Percentiles rank a stretch among this genome's conserved stretches.
Conservation (phyloP, 2,329 filamentous ascomycete species). For the Remersonia thermophila region DNA sequence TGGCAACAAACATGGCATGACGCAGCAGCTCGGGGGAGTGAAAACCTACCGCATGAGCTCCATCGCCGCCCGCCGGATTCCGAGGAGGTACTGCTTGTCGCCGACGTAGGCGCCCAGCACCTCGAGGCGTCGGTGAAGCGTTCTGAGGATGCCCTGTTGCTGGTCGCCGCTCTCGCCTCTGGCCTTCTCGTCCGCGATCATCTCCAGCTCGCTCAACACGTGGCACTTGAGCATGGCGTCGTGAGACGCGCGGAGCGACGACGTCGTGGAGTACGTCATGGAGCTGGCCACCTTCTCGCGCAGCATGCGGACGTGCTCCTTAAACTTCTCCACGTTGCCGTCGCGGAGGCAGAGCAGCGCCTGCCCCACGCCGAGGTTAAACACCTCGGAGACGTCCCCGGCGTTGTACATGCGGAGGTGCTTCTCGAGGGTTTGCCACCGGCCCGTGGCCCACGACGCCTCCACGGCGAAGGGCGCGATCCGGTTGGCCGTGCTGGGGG, state of each 20-base stretch:
- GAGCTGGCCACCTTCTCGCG: conserved; percentile 59
- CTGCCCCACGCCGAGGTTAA: conserved; percentile 70
- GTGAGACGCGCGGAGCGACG: conserved; percentile 73
- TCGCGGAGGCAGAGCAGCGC: conserved; percentile 49
- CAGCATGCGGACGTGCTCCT: conserved; percentile 47
- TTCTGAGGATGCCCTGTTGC: conserved; percentile 32
- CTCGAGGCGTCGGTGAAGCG: conserved; percentile 67
- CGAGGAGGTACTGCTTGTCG: conserved; percentile 89
- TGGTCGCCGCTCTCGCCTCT: conserved; percentile 28
- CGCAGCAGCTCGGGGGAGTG: too few relatives aligned
- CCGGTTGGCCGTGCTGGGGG: conserved; percentile 40
- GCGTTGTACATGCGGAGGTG: conserved; percentile 46
- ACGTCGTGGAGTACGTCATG: conserved; percentile 64
- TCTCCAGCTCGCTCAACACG: conserved; percentile 74
- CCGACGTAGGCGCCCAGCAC: conserved; percentile 77
- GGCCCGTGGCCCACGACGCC: conserved; percentile 78
- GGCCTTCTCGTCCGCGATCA: conserved; percentile 45
- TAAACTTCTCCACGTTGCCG: conserved; percentile 39
- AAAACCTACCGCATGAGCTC: conserved; percentile 54
- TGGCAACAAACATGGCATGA: neutral
- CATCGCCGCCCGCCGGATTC: conserved; percentile 79
- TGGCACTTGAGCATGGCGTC: conserved; percentile 78
- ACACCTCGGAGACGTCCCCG: conserved; percentile 47
- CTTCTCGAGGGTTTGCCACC: conserved; percentile 63
- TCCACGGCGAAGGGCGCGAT: conserved; percentile 79